A percentile compares a stretch with the other conserved stretches of the same genome.
Conservation (phyloP, 768 basidiomycete genomes). For the Suillus cothurnatus region DNA sequence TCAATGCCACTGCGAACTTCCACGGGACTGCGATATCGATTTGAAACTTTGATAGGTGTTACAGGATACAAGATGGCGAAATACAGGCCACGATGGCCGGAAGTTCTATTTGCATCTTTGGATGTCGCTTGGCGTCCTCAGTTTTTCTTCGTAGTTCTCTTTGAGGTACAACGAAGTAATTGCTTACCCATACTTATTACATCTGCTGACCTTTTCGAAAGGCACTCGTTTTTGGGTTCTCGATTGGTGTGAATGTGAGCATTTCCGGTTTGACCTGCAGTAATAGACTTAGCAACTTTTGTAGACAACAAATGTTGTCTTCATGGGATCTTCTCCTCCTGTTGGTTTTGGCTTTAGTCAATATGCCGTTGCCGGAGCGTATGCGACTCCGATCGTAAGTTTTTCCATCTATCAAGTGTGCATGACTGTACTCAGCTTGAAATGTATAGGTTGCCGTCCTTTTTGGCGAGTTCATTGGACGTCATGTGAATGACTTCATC, state of each 20-base stretch:
- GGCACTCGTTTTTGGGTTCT: constrained; percentile 51
- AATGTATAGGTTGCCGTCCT: constrained; percentile 44
- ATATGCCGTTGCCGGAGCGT: constrained; percentile 43
- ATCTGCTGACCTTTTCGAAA: constrained; percentile 16
- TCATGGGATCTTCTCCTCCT: constrained; percentile 48
- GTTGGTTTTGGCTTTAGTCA: constrained; percentile 49
- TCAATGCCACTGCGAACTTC: constrained; percentile 22
- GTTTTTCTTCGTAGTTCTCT: constrained; percentile 39
- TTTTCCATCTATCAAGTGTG: neutral
- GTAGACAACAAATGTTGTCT: constrained; percentile 57
- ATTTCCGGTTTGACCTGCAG: neutral
- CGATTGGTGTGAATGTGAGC: constrained; percentile 47
- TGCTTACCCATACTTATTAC: neutral
- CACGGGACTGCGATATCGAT: constrained; percentile 38
- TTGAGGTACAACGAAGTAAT: constrained; percentile 34
- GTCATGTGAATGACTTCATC: constrained; percentile 52
- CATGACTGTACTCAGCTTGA: neutral
- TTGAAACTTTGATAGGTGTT: constrained; percentile 50
- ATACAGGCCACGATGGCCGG: constrained; percentile 45
- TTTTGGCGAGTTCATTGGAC: constrained; percentile 53
- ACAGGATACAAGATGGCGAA: constrained; percentile 49
- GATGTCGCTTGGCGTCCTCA: constrained; percentile 53
- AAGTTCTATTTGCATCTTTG: constrained; percentile 35
- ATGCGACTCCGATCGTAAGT: constrained; percentile 47
- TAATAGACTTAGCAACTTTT: neutral